Percentiles rank a stretch among this genome's conserved stretches.
Evolutionary conservation across 345 rosid genomes (phyloP).

Genomic region (Barbarea vulgaris): DNA sequence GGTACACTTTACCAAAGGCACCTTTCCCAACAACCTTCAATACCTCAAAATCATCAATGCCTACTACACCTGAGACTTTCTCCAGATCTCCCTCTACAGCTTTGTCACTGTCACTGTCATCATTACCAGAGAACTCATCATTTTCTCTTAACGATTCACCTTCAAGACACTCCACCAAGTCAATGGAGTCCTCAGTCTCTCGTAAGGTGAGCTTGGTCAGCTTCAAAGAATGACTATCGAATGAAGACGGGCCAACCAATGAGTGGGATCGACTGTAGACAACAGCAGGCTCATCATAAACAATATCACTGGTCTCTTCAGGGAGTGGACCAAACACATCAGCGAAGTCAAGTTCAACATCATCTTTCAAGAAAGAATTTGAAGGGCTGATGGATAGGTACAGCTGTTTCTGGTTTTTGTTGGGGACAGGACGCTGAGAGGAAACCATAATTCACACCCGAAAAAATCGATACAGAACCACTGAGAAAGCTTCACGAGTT

Average conservation of each 20-base stretch:
- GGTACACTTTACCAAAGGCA: constrained; percentile 89
- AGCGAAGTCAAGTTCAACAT: constrained; percentile 42
- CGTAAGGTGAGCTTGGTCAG: constrained; percentile 60
- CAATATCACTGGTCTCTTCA: constrained; percentile 24
- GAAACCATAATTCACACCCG: constrained; percentile 29
- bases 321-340: constrained; percentile 46
- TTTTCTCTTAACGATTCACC: constrained; percentile 42
- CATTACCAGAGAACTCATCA: constrained; percentile 45
- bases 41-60: constrained; percentile 79
- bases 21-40: constrained; percentile 91
- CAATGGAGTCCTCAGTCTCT: constrained; percentile 57
- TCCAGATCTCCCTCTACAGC: constrained; percentile 26
- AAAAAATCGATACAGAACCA: constrained; percentile 17
- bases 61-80: constrained; percentile 45
- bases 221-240: constrained; percentile 60
- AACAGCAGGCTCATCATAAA: constrained; percentile 70
- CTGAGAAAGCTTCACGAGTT: constrained; percentile 19
- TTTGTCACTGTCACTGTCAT: constrained; percentile 39
- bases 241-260: constrained; percentile 82
- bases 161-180: constrained; percentile 48
- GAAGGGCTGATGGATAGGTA: constrained; percentile 36
- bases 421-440: constrained; percentile 34
- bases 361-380: constrained; percentile 20
- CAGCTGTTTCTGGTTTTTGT: constrained; percentile 24
- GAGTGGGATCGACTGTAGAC: constrained; percentile 83